Evolutionary conservation across 148 eudicot species (phyloP).

Genomic region (Spergularia bocconei): DNA sequence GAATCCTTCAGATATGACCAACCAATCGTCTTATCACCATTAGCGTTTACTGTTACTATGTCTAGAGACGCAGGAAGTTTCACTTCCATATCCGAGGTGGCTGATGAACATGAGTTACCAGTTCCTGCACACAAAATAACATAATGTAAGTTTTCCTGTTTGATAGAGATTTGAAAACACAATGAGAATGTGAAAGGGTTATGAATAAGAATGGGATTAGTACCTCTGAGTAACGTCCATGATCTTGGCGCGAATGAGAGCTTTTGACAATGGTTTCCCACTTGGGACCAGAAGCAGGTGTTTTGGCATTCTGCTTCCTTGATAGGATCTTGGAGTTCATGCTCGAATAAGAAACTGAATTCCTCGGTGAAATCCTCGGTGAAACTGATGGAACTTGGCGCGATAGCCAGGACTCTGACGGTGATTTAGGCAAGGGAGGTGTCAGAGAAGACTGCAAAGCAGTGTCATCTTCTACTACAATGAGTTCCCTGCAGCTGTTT

Average conservation of each 20-base stretch:
- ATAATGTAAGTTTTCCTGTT: constrained; percentile 1
- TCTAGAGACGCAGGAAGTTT: constrained; percentile 13
- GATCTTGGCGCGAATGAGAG: constrained; percentile 69
- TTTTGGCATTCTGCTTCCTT: constrained; percentile 41
- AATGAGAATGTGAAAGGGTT: background rate
- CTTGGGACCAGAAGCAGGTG: constrained; percentile 40
- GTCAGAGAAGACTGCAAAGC: constrained; percentile 39
- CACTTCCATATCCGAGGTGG: constrained; percentile 31
- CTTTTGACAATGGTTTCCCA: constrained; percentile 97
- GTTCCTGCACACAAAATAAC: constrained; percentile 48
- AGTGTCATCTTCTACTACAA: constrained; percentile 25
- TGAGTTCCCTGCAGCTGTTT: constrained; percentile 30
- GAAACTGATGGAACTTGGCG: constrained; percentile 65
- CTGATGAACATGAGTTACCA: constrained; percentile 46
- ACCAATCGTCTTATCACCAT: constrained; percentile 21
- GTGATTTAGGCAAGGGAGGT: constrained; percentile 94
- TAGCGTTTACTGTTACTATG: constrained; percentile 5
- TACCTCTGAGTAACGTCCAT: constrained; percentile 89
- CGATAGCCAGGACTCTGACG: constrained; percentile 96
- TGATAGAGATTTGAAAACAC: background rate
- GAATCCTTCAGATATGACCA: constrained; percentile 27
- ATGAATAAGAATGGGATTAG: constrained; percentile 11
- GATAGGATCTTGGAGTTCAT: constrained; percentile 30
- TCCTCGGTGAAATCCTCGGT: constrained; percentile 49
- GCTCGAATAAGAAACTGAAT: constrained; percentile 45